Percentiles rank a stretch among this genome's conserved stretches.
Evolutionary conservation across 495 filamentous ascomycete genomes (phyloP).

Genomic region (Pseudevernia furfuracea): DNA sequence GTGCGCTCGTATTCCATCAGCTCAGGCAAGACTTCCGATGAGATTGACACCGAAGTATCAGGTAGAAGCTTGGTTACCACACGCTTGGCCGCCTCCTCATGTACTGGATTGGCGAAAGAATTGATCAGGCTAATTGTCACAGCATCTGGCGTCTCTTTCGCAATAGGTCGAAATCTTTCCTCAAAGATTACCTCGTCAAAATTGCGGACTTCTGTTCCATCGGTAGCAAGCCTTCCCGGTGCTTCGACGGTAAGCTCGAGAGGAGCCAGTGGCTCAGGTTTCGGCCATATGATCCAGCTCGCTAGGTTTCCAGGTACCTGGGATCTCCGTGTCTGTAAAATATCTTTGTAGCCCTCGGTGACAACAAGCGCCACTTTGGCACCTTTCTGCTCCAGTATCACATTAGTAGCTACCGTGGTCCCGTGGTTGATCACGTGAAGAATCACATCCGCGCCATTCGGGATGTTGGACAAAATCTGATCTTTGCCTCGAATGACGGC

Average conservation of each 20-base stretch:
- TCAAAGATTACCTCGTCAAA: constrained; percentile 38
- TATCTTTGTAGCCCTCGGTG: constrained; percentile 39
- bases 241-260: constrained; percentile 43
- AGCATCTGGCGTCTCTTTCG: constrained; percentile 36
- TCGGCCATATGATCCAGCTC: constrained; percentile 41
- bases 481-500: constrained; percentile 26
- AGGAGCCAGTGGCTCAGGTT: constrained; percentile 43
- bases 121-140: constrained; percentile 44
- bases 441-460: constrained; percentile 37
- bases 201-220: constrained; percentile 35
- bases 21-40: constrained; percentile 41
- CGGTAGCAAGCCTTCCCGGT: constrained; percentile 40
- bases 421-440: constrained; percentile 36
- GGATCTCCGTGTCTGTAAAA: constrained; percentile 36
- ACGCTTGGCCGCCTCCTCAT: constrained; percentile 36
- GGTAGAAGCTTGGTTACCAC: constrained; percentile 36
- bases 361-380: constrained; percentile 37
- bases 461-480: constrained; percentile 29
- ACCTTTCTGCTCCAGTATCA: constrained; percentile 38
- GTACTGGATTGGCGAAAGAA: constrained; percentile 38
- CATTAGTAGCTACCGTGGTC: constrained; percentile 38
- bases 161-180: constrained; percentile 28
- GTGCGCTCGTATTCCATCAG: constrained; percentile 47
- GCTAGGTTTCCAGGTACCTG: constrained; percentile 45
- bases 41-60: constrained; percentile 37